A percentile compares a stretch with the other conserved stretches of the same genome.
These are phyloP conservation scores for Oenanthe sinensis DNA, from an alignment of 129 eudicot species.

Conservation along the genomic window DNA sequence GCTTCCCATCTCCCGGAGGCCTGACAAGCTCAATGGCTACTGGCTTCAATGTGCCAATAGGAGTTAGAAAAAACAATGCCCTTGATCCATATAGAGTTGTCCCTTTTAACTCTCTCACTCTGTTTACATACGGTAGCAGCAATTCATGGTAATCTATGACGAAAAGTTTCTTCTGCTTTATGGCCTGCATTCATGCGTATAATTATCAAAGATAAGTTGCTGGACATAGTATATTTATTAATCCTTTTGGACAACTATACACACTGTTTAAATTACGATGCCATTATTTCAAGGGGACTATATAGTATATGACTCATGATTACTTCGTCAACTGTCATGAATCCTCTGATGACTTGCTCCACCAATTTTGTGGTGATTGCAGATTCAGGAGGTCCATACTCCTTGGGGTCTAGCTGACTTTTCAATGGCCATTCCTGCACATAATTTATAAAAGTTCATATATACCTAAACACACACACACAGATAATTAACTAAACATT, in stretches of 20 bases:
- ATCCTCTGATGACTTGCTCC: slow-evolving; percentile 43
- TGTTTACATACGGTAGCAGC: slow-evolving; percentile 57
- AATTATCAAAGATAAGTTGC: neutral
- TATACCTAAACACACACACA: neutral
- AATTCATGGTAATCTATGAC: slow-evolving; percentile 66
- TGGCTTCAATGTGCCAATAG: slow-evolving; percentile 41
- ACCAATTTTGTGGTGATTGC: slow-evolving; percentile 47
- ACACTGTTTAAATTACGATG: neutral
- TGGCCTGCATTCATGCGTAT: slow-evolving; percentile 32
- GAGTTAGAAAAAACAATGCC: slow-evolving; percentile 46
- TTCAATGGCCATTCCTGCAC: slow-evolving; percentile 75
- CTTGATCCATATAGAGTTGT: slow-evolving; percentile 69
- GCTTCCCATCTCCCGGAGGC: slow-evolving; percentile 47
- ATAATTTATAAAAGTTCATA: neutral
- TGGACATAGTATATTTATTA: neutral
- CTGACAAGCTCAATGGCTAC: slow-evolving; percentile 67
- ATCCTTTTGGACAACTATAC: neutral
- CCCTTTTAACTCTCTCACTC: slow-evolving; percentile 44
- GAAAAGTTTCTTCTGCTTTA: slow-evolving; percentile 50
- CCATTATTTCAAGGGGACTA: neutral
- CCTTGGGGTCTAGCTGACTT: slow-evolving; percentile 46
- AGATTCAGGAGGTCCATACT: slow-evolving; percentile 67
- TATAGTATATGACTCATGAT: neutral
- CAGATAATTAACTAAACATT: neutral
- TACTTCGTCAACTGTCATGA: slow-evolving; percentile 47